phyloP scores from a whole-genome alignment of 768 basidiomycete genomes.

The Tylopilus balloui region DNA sequence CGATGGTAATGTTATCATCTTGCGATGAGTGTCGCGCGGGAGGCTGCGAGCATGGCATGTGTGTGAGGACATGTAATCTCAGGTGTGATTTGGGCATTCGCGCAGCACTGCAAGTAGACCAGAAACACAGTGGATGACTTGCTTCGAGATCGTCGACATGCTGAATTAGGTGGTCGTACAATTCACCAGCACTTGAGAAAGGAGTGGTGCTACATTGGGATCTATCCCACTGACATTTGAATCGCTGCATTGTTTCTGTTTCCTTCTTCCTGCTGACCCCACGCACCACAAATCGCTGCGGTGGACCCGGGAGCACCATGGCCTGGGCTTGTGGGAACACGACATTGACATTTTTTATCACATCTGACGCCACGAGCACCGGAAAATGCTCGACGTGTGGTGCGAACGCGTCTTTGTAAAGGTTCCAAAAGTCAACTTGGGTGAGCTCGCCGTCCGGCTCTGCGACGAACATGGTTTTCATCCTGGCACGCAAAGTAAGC shows the following conservation, averaged over 20 bases:
- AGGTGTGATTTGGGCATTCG: conserved; percentile 47
- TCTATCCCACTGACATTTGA: conserved; percentile 75
- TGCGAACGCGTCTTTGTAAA: conserved; percentile 82
- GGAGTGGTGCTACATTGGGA: conserved; percentile 48
- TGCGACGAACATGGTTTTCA: conserved; percentile 81
- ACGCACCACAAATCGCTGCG: conserved; percentile 80
- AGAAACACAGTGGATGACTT: conserved; percentile 54
- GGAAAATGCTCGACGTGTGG: conserved; percentile 53
- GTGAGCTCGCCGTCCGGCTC: conserved; percentile 78
- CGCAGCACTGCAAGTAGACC: conserved; percentile 61
- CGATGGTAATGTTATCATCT: conserved; percentile 68
- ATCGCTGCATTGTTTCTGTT: conserved; percentile 51
- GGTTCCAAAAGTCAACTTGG: conserved; percentile 93
- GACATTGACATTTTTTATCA: conserved; percentile 86
- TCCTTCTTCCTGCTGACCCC: conserved; percentile 74
- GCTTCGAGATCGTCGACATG: conserved; percentile 47
- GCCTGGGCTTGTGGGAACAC: conserved; percentile 86
- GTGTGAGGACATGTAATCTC: conserved; percentile 70
- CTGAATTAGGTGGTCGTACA: conserved; percentile 69
- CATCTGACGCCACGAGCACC: conserved; percentile 80
- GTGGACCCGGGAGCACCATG: conserved; percentile 72
- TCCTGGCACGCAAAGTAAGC: conserved; percentile 51
- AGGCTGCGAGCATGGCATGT: conserved; percentile 59
- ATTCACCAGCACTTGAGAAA: conserved; percentile 51
- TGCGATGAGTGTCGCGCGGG: conserved; percentile 61